Evolutionary conservation across 345 rosid species (phyloP).

Genomic region (Anastatica hierochuntica): DNA sequence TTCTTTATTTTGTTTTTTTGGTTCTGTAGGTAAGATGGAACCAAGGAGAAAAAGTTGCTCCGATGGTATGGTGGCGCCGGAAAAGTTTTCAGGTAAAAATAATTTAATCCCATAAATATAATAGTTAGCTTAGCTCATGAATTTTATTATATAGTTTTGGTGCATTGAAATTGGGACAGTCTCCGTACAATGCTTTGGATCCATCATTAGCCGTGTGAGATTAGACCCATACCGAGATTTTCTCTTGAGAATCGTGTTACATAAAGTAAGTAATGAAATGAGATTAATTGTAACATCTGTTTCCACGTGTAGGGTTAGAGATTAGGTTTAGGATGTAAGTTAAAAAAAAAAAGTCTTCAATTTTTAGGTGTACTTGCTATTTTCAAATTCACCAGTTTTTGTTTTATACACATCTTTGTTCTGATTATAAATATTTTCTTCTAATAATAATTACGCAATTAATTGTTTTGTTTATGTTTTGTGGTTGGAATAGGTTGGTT

Average conservation of each 20-base stretch:
- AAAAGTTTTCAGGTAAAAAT: constrained; percentile 50
- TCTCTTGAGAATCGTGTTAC: background rate
- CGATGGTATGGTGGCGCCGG: constrained; percentile 44
- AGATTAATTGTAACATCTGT: constrained; percentile 18
- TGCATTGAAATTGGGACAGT: background rate
- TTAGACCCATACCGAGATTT: too few species aligned
- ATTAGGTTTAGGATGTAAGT: constrained; percentile 4
- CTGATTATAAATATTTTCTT: background rate
- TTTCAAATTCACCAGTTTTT: constrained; percentile 18
- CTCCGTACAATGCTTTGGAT: too few species aligned
- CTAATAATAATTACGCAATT: background rate
- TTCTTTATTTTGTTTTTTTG: background rate
- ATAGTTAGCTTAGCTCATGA: too few species aligned
- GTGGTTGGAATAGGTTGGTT: constrained; percentile 36
- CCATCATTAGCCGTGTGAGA: too few species aligned
- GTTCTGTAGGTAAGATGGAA: constrained; percentile 22
- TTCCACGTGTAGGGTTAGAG: constrained; percentile 31
- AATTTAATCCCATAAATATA: background rate
- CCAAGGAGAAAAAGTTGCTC: constrained; percentile 66
- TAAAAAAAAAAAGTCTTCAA: constrained; percentile 12
- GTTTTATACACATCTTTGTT: constrained; percentile 11
- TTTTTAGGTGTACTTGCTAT: constrained; percentile 31
- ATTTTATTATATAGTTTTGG: background rate
- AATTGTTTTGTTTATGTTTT: constrained; percentile 6
- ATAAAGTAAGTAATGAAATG: background rate